These are phyloP conservation scores for Rhizoclosmatium sp. DNA, from an alignment of 192 early-diverging fungal species.

Conservation along the genomic window DNA sequence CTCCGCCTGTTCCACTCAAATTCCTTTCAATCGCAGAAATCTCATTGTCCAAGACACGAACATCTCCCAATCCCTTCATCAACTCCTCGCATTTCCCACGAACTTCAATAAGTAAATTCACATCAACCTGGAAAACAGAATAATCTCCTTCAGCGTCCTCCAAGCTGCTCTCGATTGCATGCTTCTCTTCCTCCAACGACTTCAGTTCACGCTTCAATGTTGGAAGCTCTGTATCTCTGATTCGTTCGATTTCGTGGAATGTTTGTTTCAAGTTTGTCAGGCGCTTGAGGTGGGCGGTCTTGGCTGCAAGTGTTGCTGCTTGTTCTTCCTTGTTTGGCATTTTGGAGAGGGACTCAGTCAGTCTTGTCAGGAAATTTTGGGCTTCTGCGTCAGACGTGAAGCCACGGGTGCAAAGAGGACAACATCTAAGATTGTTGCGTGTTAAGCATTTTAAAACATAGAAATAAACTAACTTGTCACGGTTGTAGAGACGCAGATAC, in stretches of 20 bases:
- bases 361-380: conserved; percentile 46
- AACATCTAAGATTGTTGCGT: conserved; percentile 54
- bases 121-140: conserved; percentile 22
- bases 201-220: conserved; percentile 32
- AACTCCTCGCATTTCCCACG: conserved; percentile 49
- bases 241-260: conserved; percentile 52
- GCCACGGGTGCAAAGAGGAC: conserved; percentile 83
- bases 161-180: conserved; percentile 1
- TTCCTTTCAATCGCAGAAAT: conserved; percentile 58
- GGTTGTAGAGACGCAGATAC: conserved; percentile 26
- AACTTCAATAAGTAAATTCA: conserved; percentile 47
- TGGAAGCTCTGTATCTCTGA: conserved; percentile 60
- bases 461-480: conserved; percentile 21
- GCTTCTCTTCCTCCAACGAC: conserved; percentile 24
- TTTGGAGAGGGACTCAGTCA: conserved; percentile 42
- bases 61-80: conserved; percentile 47
- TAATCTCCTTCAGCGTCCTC: conserved; percentile 51
- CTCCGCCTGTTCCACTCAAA: conserved; percentile 61
- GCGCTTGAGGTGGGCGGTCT: neutral
- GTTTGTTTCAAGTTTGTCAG: conserved; percentile 51
- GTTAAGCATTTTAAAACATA: neutral
- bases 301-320: conserved; percentile 17
- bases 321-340: conserved; percentile 46
- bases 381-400: conserved; percentile 67
- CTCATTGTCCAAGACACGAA: conserved; percentile 50